Conservation (phyloP, 139 green algal genomes). For the Closterium sp. region DNA sequence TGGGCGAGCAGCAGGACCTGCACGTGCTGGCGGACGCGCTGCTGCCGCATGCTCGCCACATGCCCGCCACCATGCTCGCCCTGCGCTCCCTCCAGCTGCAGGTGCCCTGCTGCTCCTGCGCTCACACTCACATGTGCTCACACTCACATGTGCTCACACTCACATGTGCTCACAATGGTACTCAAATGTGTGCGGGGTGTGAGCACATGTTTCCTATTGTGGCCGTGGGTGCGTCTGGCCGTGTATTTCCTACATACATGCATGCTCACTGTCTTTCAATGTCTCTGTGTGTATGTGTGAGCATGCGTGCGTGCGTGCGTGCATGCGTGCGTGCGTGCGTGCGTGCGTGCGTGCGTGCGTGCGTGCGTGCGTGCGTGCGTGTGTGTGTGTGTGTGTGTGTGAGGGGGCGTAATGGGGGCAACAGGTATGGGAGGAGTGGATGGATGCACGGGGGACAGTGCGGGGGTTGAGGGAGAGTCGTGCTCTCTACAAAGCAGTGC, state of each 20-base stretch:
- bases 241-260: neutral
- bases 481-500: slow-evolving; percentile 12
- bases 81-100: neutral
- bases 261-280: neutral
- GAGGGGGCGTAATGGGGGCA: too few species aligned
- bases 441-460: slow-evolving; percentile 8
- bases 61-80: neutral
- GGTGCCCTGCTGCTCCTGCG: neutral
- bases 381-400: neutral
- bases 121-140: neutral
- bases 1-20: slow-evolving; percentile 35
- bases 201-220: too few species aligned
- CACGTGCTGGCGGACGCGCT: slow-evolving; percentile 14
- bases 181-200: too few species aligned
- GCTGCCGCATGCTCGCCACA: neutral
- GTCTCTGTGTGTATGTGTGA: neutral
- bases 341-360: neutral
- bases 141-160: neutral
- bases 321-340: neutral
- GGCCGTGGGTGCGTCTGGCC: too few species aligned
- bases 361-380: neutral
- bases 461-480: neutral
- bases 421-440: slow-evolving; percentile 27
- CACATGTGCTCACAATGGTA: neutral
- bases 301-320: neutral